Conservation (phyloP, 2,329 filamentous ascomycete species). For the Epichloe scottii region DNA sequence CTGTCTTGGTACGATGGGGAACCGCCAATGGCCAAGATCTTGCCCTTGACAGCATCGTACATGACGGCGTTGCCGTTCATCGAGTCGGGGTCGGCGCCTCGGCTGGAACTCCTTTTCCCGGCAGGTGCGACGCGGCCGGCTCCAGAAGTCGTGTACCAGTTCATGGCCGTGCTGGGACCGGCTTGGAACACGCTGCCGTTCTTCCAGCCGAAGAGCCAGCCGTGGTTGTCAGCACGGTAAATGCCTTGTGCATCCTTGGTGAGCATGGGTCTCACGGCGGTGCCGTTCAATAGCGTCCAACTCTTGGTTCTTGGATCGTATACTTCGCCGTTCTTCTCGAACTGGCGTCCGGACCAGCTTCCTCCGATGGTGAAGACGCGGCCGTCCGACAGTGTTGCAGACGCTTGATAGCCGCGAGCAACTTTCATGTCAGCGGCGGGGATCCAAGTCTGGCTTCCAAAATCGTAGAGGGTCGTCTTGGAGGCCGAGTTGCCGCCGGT, state of each 20-base stretch:
- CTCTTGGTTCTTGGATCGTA: constrained; percentile 30
- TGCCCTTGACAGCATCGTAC: constrained; percentile 45
- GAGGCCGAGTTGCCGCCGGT: constrained; percentile 38
- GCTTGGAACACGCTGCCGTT: constrained; percentile 11
- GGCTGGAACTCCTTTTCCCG: constrained; percentile 19
- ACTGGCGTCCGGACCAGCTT: constrained; percentile 32
- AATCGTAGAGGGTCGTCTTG: constrained; percentile 36
- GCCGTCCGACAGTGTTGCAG: constrained; percentile 37
- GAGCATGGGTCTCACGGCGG: constrained; percentile 34
- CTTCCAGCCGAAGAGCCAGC: constrained; percentile 13
- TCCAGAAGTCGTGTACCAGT: constrained; percentile 40
- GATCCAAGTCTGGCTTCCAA: constrained; percentile 24
- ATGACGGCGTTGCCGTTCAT: constrained; percentile 46
- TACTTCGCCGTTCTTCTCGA: constrained; percentile 44
- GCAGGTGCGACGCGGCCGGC: constrained; percentile 28
- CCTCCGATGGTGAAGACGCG: constrained; percentile 47
- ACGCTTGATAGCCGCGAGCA: constrained; percentile 39
- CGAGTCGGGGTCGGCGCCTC: constrained; percentile 27
- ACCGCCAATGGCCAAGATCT: constrained; percentile 42
- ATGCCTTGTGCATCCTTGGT: constrained; percentile 36
- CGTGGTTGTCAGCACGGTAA: constrained; percentile 25
- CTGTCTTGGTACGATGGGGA: constrained; percentile 30
- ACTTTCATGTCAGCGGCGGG: constrained; percentile 29
- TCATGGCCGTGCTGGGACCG: constrained; percentile 22
- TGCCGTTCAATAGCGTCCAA: constrained; percentile 33